These are phyloP conservation scores for Arabis hirsuta DNA, from an alignment of 345 rosid species.

Conservation along the genomic window DNA sequence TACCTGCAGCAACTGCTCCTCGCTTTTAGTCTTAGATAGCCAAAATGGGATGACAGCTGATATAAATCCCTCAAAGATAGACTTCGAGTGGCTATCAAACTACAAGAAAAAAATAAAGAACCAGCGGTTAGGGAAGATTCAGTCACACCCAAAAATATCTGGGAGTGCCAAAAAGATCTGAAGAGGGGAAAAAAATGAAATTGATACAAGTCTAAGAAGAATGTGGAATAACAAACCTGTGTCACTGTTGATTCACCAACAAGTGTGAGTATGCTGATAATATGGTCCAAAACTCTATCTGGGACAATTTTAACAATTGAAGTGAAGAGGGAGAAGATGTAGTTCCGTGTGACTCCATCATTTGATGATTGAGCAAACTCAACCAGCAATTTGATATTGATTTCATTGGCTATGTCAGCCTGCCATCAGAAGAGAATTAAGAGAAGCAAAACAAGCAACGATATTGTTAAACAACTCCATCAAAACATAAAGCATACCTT, in stretches of 20 bases:
- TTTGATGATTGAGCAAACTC: constrained; percentile 60
- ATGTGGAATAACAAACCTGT: constrained; percentile 62
- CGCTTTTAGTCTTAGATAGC: constrained; percentile 63
- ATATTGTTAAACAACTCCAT: constrained; percentile 23
- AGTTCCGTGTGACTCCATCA: constrained; percentile 69
- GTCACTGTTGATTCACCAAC: constrained; percentile 79
- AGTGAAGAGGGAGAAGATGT: constrained; percentile 65
- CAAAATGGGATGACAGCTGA: constrained; percentile 83
- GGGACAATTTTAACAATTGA: constrained; percentile 67
- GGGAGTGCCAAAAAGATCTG: constrained; percentile 7
- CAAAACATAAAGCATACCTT: constrained; percentile 55
- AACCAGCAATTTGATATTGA: constrained; percentile 66
- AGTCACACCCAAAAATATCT: constrained; percentile 3
- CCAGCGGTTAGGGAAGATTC: constrained; percentile 1
- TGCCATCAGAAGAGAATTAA: constrained; percentile 46
- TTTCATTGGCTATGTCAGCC: constrained; percentile 54
- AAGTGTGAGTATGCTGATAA: constrained; percentile 62
- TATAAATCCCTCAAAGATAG: constrained; percentile 75
- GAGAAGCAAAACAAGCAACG: constrained; percentile 25
- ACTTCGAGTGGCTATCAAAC: constrained; percentile 79
- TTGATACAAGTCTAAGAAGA: constrained; percentile 12
- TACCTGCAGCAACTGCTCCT: constrained; percentile 79
- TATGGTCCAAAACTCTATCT: constrained; percentile 64
- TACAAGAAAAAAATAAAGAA: constrained; percentile 38
- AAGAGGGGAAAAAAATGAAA: constrained; percentile 5